Evolutionary conservation across 257 asterid species (phyloP), one percentile per base, ranked within the genome.

Genomic region (Penstemon newberryi): DNA sequence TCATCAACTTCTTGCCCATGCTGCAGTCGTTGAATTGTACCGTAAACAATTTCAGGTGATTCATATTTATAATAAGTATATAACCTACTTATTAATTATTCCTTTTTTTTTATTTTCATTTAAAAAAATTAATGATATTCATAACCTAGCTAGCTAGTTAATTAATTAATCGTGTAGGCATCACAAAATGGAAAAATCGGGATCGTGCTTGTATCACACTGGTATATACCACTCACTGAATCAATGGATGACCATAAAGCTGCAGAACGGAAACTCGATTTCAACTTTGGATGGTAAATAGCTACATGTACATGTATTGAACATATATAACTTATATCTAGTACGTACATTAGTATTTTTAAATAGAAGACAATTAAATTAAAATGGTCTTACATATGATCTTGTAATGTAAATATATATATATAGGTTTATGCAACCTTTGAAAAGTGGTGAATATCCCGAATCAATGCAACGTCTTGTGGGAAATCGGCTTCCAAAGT

Each of bases 1-100:
- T 52, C 63, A 67, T 55, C 78, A 74, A 42, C 78, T 74, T 67
- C 73, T 74, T 53, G 47, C 78, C 37, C 78, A 74, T 11, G 78
- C 66, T 1, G 66, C 74, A 4, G 66, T 65, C 0, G 70, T 55
- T 8, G 61, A 54, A 8, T 25, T 60, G 44, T 74, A 74, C 55
- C 61, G 42, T 67, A 13, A 68, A 3, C 60, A 56, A 53, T 74
- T 60, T 42, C 74, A 54, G 60, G 78, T 72, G 18, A 15, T 15
- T 9, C 1, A 10, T 25, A 25, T 25, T 25, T 25, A 25, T 25
- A 25, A 25, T 25, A 25, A 0, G 33, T 15, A 6, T 45, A 45
- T 3, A 45, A 7, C 3, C 9, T 45, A 6, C 25, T 1, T 51
- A 10, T 11, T 51, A 9, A 45, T 45, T 4, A 2, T 4, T 6